Percentiles rank a stretch among this genome's conserved stretches.
Conservation (phyloP, 805 yeast species). For the Debaryomyces castellii region DNA sequence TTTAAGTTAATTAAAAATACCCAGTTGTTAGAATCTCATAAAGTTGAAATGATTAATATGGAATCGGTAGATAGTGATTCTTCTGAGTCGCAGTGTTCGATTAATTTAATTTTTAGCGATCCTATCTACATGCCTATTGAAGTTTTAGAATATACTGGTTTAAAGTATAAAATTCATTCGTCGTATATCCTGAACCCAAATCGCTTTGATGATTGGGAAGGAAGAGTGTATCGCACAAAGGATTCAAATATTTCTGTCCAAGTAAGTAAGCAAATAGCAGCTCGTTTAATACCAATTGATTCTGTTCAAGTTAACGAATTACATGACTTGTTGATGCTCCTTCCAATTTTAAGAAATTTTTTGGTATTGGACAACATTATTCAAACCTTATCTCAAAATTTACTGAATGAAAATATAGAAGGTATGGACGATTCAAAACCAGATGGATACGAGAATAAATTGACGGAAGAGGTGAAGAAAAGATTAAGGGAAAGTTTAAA, state of each 20-base stretch:
- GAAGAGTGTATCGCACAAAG: neutral
- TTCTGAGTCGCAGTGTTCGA: constrained; percentile 18
- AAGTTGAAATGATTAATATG: constrained; percentile 5
- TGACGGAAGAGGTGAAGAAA: constrained; percentile 22
- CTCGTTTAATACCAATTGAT: constrained; percentile 19
- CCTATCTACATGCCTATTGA: constrained; percentile 26
- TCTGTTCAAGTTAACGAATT: constrained; percentile 22
- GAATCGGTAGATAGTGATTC: constrained; percentile 3
- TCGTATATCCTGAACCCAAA: neutral
- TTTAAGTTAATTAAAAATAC: constrained; percentile 22
- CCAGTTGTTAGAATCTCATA: constrained; percentile 4
- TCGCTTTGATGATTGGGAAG: constrained; percentile 9
- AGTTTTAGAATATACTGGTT: constrained; percentile 31
- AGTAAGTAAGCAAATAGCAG: constrained; percentile 3
- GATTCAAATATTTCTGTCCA: constrained; percentile 1
- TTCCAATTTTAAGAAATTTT: constrained; percentile 33
- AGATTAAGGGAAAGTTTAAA: constrained; percentile 35
- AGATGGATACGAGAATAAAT: constrained; percentile 7
- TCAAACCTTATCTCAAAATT: neutral
- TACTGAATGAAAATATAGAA: neutral
- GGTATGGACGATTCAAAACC: neutral
- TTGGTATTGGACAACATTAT: constrained; percentile 22
- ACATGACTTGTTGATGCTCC: constrained; percentile 20
- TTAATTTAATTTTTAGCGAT: constrained; percentile 24
- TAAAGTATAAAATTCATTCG: neutral